Evolutionary conservation across 179 eudicot species (phyloP).

Genomic region (Heliamphora pulchella): DNA sequence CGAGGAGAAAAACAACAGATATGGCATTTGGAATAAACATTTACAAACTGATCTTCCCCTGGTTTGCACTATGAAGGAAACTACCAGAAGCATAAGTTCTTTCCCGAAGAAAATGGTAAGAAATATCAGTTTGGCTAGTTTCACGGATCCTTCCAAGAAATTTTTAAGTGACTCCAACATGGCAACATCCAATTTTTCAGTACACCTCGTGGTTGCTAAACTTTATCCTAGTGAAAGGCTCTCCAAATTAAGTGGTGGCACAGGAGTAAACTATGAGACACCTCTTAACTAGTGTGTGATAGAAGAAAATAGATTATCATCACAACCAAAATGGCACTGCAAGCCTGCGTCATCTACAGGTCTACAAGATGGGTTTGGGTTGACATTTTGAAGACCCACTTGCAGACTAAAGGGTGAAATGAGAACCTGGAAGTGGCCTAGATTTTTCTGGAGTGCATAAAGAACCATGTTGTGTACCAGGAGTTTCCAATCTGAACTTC

Average conservation of each 20-base stretch:
- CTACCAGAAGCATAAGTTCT: background rate
- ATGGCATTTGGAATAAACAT: background rate
- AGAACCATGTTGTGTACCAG: background rate
- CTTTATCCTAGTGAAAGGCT: background rate
- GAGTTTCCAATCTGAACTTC: background rate
- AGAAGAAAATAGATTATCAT: background rate
- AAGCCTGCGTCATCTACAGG: background rate
- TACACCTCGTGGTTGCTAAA: background rate
- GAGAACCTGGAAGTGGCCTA: background rate
- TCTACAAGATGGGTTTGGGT: background rate
- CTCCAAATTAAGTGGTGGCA: background rate
- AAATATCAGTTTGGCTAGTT: background rate
- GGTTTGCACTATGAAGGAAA: background rate
- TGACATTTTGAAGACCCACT: background rate
- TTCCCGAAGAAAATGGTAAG: background rate
- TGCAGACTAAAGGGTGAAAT: background rate
- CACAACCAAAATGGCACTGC: background rate
- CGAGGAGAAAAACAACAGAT: background rate
- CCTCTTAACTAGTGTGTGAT: background rate
- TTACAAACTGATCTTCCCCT: background rate
- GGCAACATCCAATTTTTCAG: background rate
- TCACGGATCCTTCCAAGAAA: background rate
- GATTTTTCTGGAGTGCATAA: background rate
- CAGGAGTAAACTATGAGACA: background rate
- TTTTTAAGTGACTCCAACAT: background rate